A percentile compares a stretch with the other conserved stretches of the same genome.
phyloP scores from a whole-genome alignment of 148 eudicot species.

The Cornus kousa region DNA sequence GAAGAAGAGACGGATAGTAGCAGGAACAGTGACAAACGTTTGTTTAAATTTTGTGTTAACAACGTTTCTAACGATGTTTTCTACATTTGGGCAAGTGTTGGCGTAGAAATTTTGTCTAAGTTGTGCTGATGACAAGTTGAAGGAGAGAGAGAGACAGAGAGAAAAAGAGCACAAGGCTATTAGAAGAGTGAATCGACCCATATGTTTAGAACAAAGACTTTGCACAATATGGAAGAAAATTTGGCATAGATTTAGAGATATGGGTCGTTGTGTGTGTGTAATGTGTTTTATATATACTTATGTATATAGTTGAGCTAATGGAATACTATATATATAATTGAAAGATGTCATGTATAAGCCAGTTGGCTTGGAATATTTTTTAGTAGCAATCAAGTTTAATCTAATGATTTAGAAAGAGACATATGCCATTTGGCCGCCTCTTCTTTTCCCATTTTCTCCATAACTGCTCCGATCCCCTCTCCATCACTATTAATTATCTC shows the following conservation, averaged over 20 bases:
- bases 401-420: background rate
- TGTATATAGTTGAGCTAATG: background rate
- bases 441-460: background rate
- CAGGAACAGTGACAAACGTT: conserved; percentile 79
- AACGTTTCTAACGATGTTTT: conserved; percentile 51
- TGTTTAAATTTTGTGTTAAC: conserved; percentile 54
- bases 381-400: background rate
- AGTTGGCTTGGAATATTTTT: background rate
- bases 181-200: conserved; percentile 19
- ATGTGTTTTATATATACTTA: too few species aligned
- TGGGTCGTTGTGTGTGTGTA: background rate
- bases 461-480: background rate
- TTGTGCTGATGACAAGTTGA: conserved; percentile 35
- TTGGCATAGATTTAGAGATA: background rate
- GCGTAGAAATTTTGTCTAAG: conserved; percentile 59
- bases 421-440: background rate
- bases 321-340: background rate
- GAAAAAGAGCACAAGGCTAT: conserved; percentile 15
- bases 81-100: conserved; percentile 64
- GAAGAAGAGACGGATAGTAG: conserved; percentile 74
- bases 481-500: background rate
- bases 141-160: conserved; percentile 24
- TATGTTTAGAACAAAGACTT: background rate
- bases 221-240: background rate
- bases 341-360: background rate